These are phyloP conservation scores for Talaromyces nanjingensis DNA, from an alignment of 495 filamentous ascomycete species.

Conservation along the genomic window DNA sequence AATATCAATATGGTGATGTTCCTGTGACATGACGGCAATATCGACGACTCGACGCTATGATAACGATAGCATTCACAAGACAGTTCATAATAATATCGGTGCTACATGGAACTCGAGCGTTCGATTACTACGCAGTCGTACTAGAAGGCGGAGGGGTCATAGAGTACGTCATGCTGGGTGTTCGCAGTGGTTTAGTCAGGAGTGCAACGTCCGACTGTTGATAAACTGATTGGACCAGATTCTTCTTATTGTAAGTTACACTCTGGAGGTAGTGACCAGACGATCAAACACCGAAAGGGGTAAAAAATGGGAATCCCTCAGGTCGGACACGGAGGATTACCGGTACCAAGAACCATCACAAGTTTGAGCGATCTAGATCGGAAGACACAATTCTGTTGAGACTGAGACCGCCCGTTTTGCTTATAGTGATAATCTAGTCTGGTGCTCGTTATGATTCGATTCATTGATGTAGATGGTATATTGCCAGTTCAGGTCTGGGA, in stretches of 20 bases:
- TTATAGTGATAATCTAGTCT: not conserved
- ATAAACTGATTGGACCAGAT: not conserved
- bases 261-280: not conserved
- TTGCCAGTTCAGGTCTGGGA: not conserved
- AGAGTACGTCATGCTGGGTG: not conserved
- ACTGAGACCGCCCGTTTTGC: not conserved
- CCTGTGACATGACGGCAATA: not conserved
- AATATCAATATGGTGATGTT: not conserved
- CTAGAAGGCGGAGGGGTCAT: not conserved
- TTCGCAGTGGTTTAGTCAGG: not conserved
- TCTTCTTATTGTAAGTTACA: not conserved
- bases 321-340: slow-evolving; percentile 1
- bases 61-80: not conserved
- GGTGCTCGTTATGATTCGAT: not conserved
- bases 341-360: not conserved
- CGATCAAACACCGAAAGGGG: not conserved
- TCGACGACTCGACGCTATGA: not conserved
- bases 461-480: not conserved
- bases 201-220: not conserved
- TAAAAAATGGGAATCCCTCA: not conserved
- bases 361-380: not conserved
- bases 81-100: not conserved
- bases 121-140: not conserved
- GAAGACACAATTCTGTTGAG: not conserved
- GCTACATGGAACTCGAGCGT: not conserved